Conservation (phyloP, 495 filamentous ascomycete species). For the Talaromyces wortmannii region DNA sequence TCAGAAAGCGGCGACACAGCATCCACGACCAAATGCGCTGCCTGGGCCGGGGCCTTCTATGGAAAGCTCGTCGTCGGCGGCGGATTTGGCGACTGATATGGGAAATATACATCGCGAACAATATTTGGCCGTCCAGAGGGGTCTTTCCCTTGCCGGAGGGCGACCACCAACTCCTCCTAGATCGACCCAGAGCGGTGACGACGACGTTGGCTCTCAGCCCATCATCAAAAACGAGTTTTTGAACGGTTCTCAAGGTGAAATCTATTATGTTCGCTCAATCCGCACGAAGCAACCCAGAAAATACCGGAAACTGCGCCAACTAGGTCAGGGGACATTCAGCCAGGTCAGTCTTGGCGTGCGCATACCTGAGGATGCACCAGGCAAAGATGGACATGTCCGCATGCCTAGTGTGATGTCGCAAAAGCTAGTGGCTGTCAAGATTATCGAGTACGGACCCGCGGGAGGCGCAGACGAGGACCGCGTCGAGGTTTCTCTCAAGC, state of each 20-base stretch:
- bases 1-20: conserved; percentile 56
- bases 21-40: conserved; percentile 63
- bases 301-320: conserved; percentile 69
- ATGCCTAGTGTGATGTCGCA: conserved; percentile 36
- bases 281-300: conserved; percentile 35
- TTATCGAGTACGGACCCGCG: conserved; percentile 88
- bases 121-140: conserved; percentile 71
- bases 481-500: conserved; percentile 84
- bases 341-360: conserved; percentile 82
- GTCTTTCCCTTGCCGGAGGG: conserved; percentile 47
- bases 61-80: conserved; percentile 29
- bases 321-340: conserved; percentile 94
- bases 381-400: conserved; percentile 25
- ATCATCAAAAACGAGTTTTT: conserved; percentile 18
- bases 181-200: conserved; percentile 43
- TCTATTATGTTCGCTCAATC: conserved; percentile 38
- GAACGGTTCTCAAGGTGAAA: conserved; percentile 21
- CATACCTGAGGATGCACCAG: conserved; percentile 22
- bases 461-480: conserved; percentile 87
- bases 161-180: conserved; percentile 71
- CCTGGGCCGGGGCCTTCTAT: conserved; percentile 45
- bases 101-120: conserved; percentile 68
- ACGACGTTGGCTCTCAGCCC: conserved; percentile 19
- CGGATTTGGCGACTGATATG: conserved; percentile 27
- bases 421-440: conserved; percentile 86